phyloP scores from a whole-genome alignment of 306 rosid species.

The Dalbergia oliveri region DNA sequence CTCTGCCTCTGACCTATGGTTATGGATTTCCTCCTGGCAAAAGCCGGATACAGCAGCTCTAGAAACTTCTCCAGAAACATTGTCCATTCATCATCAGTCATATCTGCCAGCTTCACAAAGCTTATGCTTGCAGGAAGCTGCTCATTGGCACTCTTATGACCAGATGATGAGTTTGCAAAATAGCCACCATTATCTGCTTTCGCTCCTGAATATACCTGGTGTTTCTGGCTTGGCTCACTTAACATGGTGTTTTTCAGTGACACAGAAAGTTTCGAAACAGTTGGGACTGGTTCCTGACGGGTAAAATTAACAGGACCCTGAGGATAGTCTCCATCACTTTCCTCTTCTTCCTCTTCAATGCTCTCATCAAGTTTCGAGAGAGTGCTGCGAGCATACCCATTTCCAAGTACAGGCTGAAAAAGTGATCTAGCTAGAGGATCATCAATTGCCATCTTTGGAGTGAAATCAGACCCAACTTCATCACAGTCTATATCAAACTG shows the following conservation, averaged over 20 bases:
- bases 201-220: conserved; percentile 53
- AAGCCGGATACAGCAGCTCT: conserved; percentile 82
- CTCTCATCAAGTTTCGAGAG: conserved; percentile 89
- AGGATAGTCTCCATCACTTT: conserved; percentile 59
- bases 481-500: conserved; percentile 81
- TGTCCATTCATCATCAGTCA: conserved; percentile 84
- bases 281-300: conserved; percentile 48
- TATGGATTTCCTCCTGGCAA: conserved; percentile 70
- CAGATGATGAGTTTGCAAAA: conserved; percentile 69
- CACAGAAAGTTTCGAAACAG: conserved; percentile 63
- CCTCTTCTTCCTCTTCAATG: conserved; percentile 79
- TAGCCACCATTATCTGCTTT: conserved; percentile 70
- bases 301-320: conserved; percentile 43
- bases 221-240: conserved; percentile 67
- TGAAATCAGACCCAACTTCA: conserved; percentile 56
- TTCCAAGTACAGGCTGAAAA: conserved; percentile 55
- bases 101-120: conserved; percentile 83
- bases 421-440: conserved; percentile 53
- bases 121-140: conserved; percentile 87
- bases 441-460: conserved; percentile 50
- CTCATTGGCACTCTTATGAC: conserved; percentile 90
- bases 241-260: conserved; percentile 69
- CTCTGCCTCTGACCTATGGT: conserved; percentile 87
- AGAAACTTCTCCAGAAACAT: conserved; percentile 80
- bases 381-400: conserved; percentile 58